phyloP scores from a whole-genome alignment of 345 rosid genomes.

The Salix brachista region DNA sequence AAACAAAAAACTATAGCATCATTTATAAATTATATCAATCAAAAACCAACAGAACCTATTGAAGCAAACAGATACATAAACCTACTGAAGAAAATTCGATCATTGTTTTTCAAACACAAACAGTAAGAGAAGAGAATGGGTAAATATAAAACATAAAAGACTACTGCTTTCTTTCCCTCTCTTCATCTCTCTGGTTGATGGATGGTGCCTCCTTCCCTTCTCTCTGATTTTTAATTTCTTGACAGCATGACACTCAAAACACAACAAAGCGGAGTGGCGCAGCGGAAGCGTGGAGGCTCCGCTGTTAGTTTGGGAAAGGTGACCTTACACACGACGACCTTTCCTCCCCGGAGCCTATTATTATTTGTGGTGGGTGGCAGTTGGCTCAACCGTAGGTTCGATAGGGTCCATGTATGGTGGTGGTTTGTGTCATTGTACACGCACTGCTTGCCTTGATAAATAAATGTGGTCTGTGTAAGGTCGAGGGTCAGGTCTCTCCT shows the following conservation, averaged over 20 bases:
- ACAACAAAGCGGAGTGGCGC: slow-evolving; percentile 28
- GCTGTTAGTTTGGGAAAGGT: no score
- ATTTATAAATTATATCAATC: not conserved
- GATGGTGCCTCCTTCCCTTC: not conserved
- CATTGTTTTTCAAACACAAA: slow-evolving; percentile 30
- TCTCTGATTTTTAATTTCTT: no score
- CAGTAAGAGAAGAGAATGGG: not conserved
- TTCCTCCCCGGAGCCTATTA: no score
- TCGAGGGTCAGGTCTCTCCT: no score
- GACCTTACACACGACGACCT: no score
- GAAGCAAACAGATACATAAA: not conserved
- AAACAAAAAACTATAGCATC: not conserved
- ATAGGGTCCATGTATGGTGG: no score
- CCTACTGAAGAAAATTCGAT: slow-evolving; percentile 22
- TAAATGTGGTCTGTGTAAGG: no score
- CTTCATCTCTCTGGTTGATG: not conserved
- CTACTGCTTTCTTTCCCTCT: not conserved
- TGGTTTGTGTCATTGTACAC: no score
- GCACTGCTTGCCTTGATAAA: no score
- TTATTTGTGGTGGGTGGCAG: no score
- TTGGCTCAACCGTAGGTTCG: no score
- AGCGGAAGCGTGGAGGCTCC: slow-evolving; percentile 41
- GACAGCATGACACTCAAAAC: accelerated
- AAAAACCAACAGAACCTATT: not conserved
- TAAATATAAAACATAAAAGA: not conserved